phyloP scores from a whole-genome alignment of 2,329 filamentous ascomycete genomes.

The Trichoderma harzianum region DNA sequence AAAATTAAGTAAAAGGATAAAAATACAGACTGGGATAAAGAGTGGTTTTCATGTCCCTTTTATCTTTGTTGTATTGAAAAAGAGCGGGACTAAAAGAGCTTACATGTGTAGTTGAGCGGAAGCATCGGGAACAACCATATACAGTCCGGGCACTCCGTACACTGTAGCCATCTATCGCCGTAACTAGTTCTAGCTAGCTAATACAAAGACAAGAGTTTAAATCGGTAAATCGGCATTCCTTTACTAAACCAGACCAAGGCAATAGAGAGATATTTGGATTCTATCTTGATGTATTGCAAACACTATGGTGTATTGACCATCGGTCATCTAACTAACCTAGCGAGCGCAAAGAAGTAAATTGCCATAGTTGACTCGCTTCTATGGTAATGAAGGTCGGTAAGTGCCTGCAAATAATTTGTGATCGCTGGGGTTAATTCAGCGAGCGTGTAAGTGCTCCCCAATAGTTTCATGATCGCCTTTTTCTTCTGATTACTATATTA shows the following conservation, averaged over 20 bases:
- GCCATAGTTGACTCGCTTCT: not conserved
- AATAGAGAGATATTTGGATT: not conserved
- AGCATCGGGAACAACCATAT: not conserved
- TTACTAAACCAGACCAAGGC: not conserved
- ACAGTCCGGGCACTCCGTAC: not conserved
- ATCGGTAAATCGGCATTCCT: not conserved
- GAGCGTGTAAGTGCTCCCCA: not conserved
- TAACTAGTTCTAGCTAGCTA: not conserved
- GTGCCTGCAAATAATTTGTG: not conserved
- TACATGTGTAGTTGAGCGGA: not conserved
- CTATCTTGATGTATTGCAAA: not conserved
- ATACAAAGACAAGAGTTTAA: not conserved
- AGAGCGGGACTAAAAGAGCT: not conserved
- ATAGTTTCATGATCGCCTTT: not conserved
- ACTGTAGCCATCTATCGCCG: not conserved
- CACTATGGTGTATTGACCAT: not conserved
- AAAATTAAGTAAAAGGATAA: not conserved
- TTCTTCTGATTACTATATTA: not conserved
- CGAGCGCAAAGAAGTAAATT: not conserved
- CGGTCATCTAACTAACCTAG: not conserved
- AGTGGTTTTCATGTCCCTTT: not conserved
- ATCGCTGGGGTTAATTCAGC: not conserved
- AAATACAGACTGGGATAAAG: not conserved
- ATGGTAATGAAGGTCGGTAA: not conserved
- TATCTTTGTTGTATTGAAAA: not conserved